phyloP scores from a whole-genome alignment of 2,329 filamentous ascomycete genomes.

The Davidsoniella australis region DNA sequence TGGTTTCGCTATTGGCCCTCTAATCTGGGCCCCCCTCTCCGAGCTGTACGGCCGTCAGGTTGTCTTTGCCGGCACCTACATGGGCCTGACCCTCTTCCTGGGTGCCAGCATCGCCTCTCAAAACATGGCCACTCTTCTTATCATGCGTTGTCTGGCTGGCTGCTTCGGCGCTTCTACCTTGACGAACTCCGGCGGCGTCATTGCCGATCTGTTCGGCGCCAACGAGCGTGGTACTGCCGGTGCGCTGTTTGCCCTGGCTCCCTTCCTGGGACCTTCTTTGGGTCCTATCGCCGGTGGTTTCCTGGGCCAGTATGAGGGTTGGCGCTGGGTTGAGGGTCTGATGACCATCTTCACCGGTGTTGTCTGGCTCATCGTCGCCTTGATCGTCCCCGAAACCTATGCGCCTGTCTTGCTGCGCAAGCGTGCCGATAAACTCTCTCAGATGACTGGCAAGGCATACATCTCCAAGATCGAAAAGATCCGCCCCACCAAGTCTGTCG shows the following conservation, averaged over 20 bases:
- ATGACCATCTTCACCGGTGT: constrained; percentile 43
- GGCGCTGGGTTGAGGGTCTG: constrained; percentile 49
- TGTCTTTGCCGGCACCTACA: constrained; percentile 42
- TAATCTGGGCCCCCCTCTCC: constrained; percentile 49
- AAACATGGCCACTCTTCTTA: constrained; percentile 41
- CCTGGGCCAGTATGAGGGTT: constrained; percentile 39
- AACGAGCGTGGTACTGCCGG: constrained; percentile 39
- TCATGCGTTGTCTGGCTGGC: constrained; percentile 54
- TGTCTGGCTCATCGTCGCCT: constrained; percentile 35
- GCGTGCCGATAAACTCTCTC: constrained; percentile 32
- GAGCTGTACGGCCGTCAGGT: constrained; percentile 45
- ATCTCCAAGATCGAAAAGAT: constrained; percentile 30
- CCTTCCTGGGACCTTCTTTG: constrained; percentile 44
- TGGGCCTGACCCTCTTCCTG: constrained; percentile 42
- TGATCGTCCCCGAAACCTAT: constrained; percentile 44
- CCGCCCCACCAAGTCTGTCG: constrained; percentile 26
- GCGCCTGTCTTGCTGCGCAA: constrained; percentile 37
- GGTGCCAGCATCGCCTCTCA: constrained; percentile 38
- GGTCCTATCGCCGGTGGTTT: constrained; percentile 47
- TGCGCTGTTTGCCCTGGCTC: constrained; percentile 42
- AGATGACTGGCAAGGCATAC: constrained; percentile 37
- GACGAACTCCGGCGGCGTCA: constrained; percentile 44
- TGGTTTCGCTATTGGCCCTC: constrained; percentile 42
- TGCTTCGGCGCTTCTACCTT: constrained; percentile 44
- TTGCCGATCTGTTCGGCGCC: constrained; percentile 45